phyloP scores from a whole-genome alignment of 1,284 basidiomycete species.

The Earliella scabrosa region DNA sequence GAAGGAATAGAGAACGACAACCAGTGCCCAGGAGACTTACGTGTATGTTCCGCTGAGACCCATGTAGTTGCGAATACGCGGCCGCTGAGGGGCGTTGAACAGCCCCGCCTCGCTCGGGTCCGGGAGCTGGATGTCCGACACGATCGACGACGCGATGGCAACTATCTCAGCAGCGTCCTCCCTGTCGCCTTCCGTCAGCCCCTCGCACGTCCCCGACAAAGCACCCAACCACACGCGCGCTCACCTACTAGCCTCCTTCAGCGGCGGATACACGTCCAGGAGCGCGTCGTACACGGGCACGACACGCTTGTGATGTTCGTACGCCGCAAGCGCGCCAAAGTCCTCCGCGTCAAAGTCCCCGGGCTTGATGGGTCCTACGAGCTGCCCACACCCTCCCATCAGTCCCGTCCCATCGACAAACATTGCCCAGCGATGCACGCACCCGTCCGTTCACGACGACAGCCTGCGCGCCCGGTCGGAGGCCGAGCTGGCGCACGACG shows the following conservation, averaged over 20 bases:
- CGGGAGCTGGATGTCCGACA: constrained; percentile 67
- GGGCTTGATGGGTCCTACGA: constrained; percentile 64
- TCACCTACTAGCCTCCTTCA: constrained; percentile 30
- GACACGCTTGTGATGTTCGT: constrained; percentile 74
- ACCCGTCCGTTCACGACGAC: constrained; percentile 86
- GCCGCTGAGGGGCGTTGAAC: constrained; percentile 62
- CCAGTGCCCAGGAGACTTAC: constrained; percentile 47
- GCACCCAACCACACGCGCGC: too few species aligned
- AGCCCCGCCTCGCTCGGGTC: constrained; percentile 77
- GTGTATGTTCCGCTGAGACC: constrained; percentile 64
- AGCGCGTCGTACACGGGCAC: constrained; percentile 72
- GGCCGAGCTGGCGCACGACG: constrained; percentile 54
- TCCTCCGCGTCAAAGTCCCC: constrained; percentile 68
- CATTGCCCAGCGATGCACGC: constrained; percentile 31
- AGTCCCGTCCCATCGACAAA: too few species aligned
- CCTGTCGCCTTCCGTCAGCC: constrained; percentile 47
- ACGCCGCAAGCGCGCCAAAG: constrained; percentile 68
- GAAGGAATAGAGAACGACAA: background rate
- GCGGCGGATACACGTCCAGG: constrained; percentile 49
- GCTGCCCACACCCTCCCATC: too few species aligned
- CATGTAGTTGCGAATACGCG: constrained; percentile 64
- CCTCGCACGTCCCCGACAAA: too few species aligned
- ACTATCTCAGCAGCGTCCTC: constrained; percentile 61
- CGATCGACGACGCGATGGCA: constrained; percentile 69
- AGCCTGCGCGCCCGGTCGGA: constrained; percentile 61